A percentile compares a stretch with the other conserved stretches of the same genome.
Evolutionary conservation across 495 filamentous ascomycete species (phyloP).

Genomic region (Talaromyces wortmannii): DNA sequence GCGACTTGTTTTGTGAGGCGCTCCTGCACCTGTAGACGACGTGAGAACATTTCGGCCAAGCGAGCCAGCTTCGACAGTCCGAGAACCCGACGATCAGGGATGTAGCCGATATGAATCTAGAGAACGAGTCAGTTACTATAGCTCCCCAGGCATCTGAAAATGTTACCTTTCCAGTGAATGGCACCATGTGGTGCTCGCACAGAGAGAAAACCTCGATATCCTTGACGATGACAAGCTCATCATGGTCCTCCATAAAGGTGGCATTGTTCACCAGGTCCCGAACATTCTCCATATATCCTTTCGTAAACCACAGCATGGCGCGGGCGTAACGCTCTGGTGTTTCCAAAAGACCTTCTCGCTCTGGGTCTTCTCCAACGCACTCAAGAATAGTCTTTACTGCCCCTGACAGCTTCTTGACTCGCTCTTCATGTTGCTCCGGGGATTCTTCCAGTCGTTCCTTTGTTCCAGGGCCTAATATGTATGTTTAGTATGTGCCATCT

Average conservation of each 20-base stretch:
- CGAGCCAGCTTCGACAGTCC: conserved; percentile 93
- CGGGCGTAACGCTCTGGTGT: conserved; percentile 92
- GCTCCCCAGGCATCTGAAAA: neutral
- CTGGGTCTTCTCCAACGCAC: conserved; percentile 92
- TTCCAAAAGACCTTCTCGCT: conserved; percentile 78
- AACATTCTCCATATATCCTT: conserved; percentile 96
- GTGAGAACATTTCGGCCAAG: conserved; percentile 95
- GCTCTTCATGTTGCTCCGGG: conserved; percentile 60
- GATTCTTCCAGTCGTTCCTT: conserved; percentile 73
- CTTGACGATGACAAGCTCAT: conserved; percentile 95
- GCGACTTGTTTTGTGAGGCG: conserved; percentile 94
- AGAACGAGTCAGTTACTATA: conserved; percentile 2
- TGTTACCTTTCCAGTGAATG: conserved; percentile 84
- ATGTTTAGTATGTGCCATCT: conserved; percentile 2
- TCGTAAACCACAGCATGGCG: conserved; percentile 98
- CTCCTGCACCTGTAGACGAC: conserved; percentile 91
- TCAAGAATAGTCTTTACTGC: conserved; percentile 89
- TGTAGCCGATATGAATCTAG: conserved; percentile 98
- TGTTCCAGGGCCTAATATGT: conserved; percentile 62
- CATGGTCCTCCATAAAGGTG: conserved; percentile 94
- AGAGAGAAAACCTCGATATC: conserved; percentile 94
- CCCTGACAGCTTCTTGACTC: conserved; percentile 71
- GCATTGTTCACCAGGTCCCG: conserved; percentile 88
- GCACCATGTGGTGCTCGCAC: conserved; percentile 97
- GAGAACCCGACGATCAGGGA: conserved; percentile 77